Evolutionary conservation across 164 flowering plant genomes (phyloP), one percentile per base, ranked within the genome.

Genomic region (Stephania cephalantha): DNA sequence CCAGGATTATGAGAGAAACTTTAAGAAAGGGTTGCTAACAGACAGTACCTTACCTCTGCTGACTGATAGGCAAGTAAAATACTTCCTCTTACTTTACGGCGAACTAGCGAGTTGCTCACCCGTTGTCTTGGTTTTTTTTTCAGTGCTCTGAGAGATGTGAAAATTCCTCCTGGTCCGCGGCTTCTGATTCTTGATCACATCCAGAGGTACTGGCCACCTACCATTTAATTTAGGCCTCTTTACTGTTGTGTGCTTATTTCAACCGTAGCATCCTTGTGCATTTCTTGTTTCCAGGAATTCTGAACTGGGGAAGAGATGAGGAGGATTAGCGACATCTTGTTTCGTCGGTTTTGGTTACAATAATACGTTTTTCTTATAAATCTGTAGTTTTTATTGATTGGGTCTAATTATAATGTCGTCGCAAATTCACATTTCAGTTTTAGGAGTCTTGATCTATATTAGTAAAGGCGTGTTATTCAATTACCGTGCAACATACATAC

Each of bases 101-200:
- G 25, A 22, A 17, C 17, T 11, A 58, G 11, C 31, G 7, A 25
- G 29, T 18, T 25, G 58, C 25, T 68, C 4, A 68, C 6, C 18
- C 42, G 17, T 7, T 25, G 46, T 46, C 35, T 11, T 63, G 10
- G 12, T 66, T 30, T 83, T 82, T 35, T 35, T 35, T 80, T 70
- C 95, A 95, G 99, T 77, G 97, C 98, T 71, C 95, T 95, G 48
- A 85, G 88, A 86, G 99, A 95, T 84, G 97, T 88, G 66, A 89
- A 79, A 68, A 88, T 95, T 80, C 98, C 97, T 25, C 97, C 98
- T 25, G 98, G 98, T 64, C 98, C 98, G 61, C 87, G 98, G 80
- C 91, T 95, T 53, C 90, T 95, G 70, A 95, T 93, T 82, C 95
- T 93, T 13, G 92, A 95, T 78, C 92, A 88, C 79, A 84, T 93